phyloP scores from a whole-genome alignment of 345 rosid genomes.

The Aurinia saxatilis region DNA sequence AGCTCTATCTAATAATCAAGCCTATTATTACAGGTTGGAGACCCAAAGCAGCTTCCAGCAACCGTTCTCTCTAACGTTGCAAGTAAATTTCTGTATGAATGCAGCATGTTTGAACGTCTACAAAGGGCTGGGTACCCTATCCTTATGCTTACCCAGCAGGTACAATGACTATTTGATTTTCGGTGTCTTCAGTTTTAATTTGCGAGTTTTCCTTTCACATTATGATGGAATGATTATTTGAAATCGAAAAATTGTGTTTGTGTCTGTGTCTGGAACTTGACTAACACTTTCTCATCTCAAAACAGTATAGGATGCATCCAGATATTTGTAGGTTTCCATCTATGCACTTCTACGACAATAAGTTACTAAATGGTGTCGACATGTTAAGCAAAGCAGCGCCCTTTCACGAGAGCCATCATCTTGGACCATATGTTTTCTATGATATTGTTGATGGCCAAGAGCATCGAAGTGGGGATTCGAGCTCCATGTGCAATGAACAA shows the following conservation, averaged over 20 bases:
- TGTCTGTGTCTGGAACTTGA: constrained; percentile 6
- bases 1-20: background rate
- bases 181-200: background rate
- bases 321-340: constrained; percentile 90
- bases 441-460: constrained; percentile 80
- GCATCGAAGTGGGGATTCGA: constrained; percentile 65
- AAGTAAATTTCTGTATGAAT: constrained; percentile 73
- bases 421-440: constrained; percentile 81
- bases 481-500: constrained; percentile 65
- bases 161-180: constrained; percentile 19
- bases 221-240: background rate
- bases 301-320: constrained; percentile 99
- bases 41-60: constrained; percentile 98
- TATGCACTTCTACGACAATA: constrained; percentile 76
- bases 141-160: constrained; percentile 94
- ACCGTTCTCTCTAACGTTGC: constrained; percentile 92
- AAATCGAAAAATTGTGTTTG: background rate
- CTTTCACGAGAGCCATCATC: constrained; percentile 63
- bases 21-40: constrained; percentile 65
- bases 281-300: constrained; percentile 24
- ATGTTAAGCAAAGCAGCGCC: constrained; percentile 56
- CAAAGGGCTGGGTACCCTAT: constrained; percentile 94
- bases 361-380: constrained; percentile 69
- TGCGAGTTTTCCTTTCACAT: background rate
- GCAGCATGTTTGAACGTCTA: constrained; percentile 99